A percentile compares a stretch with the other conserved stretches of the same genome.
These are phyloP conservation scores for Rubia peregrina DNA, from an alignment of 305 asterid genomes.

Conservation along the genomic window DNA sequence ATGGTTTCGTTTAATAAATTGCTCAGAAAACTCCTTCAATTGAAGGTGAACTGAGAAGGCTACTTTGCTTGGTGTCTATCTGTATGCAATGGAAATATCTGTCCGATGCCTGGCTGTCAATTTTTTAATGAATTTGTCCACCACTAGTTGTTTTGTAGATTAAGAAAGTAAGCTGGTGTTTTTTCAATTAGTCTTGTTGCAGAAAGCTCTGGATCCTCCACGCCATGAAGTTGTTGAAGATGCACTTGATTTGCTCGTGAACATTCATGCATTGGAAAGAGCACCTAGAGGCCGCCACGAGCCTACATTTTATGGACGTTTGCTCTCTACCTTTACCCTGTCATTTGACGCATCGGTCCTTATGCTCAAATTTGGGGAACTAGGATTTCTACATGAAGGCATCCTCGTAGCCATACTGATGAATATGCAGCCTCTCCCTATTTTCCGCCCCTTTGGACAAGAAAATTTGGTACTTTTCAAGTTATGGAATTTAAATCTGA, in stretches of 20 bases:
- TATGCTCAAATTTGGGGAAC: constrained; percentile 70
- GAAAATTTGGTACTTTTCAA: constrained; percentile 51
- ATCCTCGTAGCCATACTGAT: constrained; percentile 74
- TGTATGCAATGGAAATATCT: not conserved
- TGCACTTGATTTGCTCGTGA: constrained; percentile 65
- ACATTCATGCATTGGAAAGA: constrained; percentile 57
- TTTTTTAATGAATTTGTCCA: not conserved
- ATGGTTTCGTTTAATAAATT: not conserved
- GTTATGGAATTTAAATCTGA: constrained; percentile 9
- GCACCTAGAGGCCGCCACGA: constrained; percentile 59
- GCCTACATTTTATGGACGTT: constrained; percentile 82
- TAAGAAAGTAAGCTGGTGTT: not conserved
- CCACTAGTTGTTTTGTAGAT: not conserved
- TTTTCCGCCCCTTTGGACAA: constrained; percentile 78
- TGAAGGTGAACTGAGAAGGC: not conserved
- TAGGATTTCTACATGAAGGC: constrained; percentile 87
- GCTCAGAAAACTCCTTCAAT: not conserved
- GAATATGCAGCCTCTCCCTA: constrained; percentile 85
- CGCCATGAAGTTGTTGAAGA: constrained; percentile 57
- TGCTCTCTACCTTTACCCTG: constrained; percentile 69
- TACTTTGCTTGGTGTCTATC: not conserved
- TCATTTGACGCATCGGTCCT: constrained; percentile 86
- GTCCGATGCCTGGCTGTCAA: not conserved
- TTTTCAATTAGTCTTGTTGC: constrained; percentile 52
- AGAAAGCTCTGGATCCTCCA: constrained; percentile 94